Percentiles rank a stretch among this genome's conserved stretches.
These are phyloP conservation scores for Dothideomycetes sp. DNA, from an alignment of 2,329 filamentous ascomycete genomes.

Conservation along the genomic window DNA sequence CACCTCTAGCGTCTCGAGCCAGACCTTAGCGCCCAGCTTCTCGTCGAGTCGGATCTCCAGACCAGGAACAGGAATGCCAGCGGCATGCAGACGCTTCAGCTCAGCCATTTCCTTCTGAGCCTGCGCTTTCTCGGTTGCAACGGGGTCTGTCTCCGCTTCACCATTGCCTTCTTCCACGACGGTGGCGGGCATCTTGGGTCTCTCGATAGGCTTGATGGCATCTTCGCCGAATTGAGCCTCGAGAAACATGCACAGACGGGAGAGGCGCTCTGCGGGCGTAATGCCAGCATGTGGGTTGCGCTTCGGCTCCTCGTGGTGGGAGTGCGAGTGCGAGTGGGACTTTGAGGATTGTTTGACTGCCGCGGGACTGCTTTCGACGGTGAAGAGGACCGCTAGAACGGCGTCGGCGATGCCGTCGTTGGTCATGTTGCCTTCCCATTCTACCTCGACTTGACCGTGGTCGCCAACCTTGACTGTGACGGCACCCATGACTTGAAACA, in stretches of 20 bases:
- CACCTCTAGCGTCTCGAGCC: conserved; percentile 84
- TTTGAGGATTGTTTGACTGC: conserved; percentile 61
- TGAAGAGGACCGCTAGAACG: conserved; percentile 83
- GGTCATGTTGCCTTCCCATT: conserved; percentile 97
- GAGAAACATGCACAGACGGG: conserved; percentile 86
- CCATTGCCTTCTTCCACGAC: conserved; percentile 14
- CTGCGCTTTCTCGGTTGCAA: conserved; percentile 42
- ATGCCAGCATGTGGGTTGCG: conserved; percentile 66
- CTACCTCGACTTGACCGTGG: conserved; percentile 71
- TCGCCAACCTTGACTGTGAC: conserved; percentile 54
- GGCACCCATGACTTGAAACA: conserved; percentile 71
- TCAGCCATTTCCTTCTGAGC: conserved; percentile 42
- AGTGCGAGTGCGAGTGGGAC: conserved; percentile 39
- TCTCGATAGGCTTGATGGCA: conserved; percentile 65
- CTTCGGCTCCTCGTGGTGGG: conserved; percentile 30
- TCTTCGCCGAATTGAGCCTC: conserved; percentile 90
- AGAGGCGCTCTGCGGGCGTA: conserved; percentile 63
- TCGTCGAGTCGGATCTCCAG: conserved; percentile 71
- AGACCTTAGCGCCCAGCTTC: conserved; percentile 75
- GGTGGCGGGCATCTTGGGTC: conserved; percentile 41
- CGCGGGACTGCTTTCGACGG: conserved; percentile 85
- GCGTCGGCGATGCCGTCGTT: conserved; percentile 98
- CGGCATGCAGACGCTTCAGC: conserved; percentile 64
- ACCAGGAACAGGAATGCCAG: conserved; percentile 86
- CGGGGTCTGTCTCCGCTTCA: conserved; percentile 31